Evolutionary conservation across 148 eudicot genomes (phyloP).

Genomic region (Amaranthus hypochondriacus): DNA sequence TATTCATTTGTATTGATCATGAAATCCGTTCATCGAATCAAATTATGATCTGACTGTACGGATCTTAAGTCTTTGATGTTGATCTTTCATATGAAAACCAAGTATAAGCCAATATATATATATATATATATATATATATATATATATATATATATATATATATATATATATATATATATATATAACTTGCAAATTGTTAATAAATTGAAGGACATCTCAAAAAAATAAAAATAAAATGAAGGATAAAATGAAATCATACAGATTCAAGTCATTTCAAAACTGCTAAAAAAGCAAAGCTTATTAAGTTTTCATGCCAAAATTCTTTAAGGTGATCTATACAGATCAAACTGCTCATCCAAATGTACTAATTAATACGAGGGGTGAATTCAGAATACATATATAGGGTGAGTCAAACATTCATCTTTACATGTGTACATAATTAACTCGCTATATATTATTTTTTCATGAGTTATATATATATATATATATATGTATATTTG

Average conservation of each 20-base stretch:
- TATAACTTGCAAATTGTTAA: not conserved
- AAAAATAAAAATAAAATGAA: not conserved
- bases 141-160: too few relatives aligned
- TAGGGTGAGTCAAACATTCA: too few relatives aligned
- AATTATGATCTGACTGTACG: not conserved
- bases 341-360: too few relatives aligned
- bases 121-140: too few relatives aligned
- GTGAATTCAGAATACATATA: too few relatives aligned
- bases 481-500: too few relatives aligned
- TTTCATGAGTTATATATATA: too few relatives aligned
- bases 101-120: not conserved
- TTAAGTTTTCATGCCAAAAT: not conserved
- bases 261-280: not conserved
- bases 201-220: not conserved
- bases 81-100: not conserved
- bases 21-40: not conserved
- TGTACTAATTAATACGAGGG: too few relatives aligned
- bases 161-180: too few relatives aligned
- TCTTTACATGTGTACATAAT: too few relatives aligned
- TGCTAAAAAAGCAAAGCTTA: not conserved
- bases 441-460: too few relatives aligned
- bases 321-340: too few relatives aligned
- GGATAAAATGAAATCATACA: not conserved
- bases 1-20: not conserved
- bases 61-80: not conserved